These are phyloP conservation scores for Acanthochlamys bracteata DNA, from an alignment of 106 monocot genomes.

Conservation along the genomic window DNA sequence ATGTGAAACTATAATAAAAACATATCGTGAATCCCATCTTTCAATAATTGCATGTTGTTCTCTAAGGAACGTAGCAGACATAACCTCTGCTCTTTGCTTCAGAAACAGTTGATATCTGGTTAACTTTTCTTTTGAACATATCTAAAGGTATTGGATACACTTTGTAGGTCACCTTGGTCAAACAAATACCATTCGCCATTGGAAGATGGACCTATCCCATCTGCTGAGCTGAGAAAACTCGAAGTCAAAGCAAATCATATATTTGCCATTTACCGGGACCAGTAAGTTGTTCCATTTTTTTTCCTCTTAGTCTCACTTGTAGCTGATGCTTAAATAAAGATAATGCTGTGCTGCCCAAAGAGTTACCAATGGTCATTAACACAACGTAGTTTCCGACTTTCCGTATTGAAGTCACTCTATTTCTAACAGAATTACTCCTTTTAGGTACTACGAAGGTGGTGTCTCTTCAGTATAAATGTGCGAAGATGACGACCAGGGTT, in stretches of 20 bases:
- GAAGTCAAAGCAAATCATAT: conserved; percentile 91
- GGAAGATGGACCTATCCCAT: conserved; percentile 86
- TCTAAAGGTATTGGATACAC: neutral
- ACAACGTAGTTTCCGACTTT: no score
- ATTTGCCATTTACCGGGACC: conserved; percentile 91
- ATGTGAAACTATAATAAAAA: neutral
- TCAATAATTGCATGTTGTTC: neutral
- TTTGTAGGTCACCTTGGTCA: conserved; percentile 92
- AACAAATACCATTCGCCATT: conserved; percentile 75
- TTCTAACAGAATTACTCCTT: neutral
- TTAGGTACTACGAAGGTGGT: conserved; percentile 98
- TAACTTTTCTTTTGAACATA: no score
- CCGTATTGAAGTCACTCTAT: neutral
- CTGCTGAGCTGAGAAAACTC: conserved; percentile 62
- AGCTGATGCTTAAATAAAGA: no score
- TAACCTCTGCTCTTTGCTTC: neutral
- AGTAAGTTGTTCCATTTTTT: conserved; percentile 61
- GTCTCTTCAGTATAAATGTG: conserved; percentile 95
- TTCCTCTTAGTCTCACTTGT: neutral
- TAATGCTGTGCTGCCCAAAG: no score
- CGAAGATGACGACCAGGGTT: conserved; percentile 71
- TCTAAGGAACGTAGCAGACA: neutral
- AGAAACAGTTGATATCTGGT: neutral
- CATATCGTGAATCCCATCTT: neutral
- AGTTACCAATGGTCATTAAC: no score